Percentiles rank a stretch among this genome's conserved stretches.
Conservation (phyloP, 148 eudicot genomes). For the Rhododendron ferrugineum region DNA sequence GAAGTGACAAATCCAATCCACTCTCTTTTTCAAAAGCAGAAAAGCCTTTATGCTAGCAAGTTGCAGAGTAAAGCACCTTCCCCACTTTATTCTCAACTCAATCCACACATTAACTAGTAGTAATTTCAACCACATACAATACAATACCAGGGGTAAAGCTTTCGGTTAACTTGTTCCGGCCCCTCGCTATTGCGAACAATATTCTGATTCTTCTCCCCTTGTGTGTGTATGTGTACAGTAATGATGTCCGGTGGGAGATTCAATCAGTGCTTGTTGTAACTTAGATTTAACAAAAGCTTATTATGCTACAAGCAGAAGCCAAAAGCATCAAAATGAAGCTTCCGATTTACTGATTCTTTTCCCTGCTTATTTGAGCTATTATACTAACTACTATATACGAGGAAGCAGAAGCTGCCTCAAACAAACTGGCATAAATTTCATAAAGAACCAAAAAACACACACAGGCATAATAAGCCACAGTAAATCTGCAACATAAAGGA, state of each 20-base stretch:
- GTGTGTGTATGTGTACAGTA: neutral
- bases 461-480: neutral
- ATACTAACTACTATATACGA: neutral
- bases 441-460: neutral
- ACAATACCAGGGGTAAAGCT: neutral
- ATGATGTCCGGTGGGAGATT: neutral
- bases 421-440: neutral
- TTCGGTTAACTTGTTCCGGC: constrained; percentile 1
- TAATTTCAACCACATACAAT: constrained; percentile 26
- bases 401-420: neutral
- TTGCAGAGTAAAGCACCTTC: constrained; percentile 39
- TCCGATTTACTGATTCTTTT: neutral
- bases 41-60: constrained; percentile 34
- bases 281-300: neutral
- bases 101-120: constrained; percentile 10
- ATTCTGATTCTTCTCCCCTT: neutral
- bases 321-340: neutral
- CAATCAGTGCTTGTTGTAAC: neutral
- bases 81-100: constrained; percentile 39
- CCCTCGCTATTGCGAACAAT: constrained; percentile 7
- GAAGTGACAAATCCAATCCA: constrained; percentile 26
- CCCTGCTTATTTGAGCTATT: neutral
- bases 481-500: neutral
- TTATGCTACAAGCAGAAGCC: neutral
- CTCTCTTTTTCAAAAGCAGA: constrained; percentile 38